phyloP scores from a whole-genome alignment of 106 monocot species.

The Dactylorhiza incarnata region DNA sequence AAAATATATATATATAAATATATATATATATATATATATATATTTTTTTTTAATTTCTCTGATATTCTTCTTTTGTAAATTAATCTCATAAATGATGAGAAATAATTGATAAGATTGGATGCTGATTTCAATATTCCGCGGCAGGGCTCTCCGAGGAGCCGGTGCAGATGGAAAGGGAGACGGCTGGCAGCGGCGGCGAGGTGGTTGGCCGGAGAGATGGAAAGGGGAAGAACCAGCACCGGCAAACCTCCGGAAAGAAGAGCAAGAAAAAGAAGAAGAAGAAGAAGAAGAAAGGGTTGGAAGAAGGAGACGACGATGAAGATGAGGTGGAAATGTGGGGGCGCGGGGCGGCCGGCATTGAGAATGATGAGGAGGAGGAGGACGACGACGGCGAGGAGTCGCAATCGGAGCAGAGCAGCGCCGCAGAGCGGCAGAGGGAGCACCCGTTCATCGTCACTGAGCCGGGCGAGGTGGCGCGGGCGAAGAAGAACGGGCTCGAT shows the following conservation, averaged over 20 bases:
- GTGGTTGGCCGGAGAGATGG: slow-evolving; percentile 7
- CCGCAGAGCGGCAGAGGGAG: slow-evolving; percentile 70
- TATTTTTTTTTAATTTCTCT: too few relatives aligned
- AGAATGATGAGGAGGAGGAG: slow-evolving; percentile 16
- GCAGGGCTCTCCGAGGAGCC: slow-evolving; percentile 82
- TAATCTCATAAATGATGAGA: too few relatives aligned
- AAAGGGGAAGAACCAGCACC: slow-evolving; percentile 13
- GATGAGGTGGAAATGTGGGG: slow-evolving; percentile 9
- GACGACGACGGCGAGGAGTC: slow-evolving; percentile 24
- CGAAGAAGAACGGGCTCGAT: slow-evolving; percentile 97
- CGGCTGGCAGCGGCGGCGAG: slow-evolving; percentile 66
- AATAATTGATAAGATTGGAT: too few relatives aligned
- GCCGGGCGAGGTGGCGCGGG: slow-evolving; percentile 93
- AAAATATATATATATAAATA: too few relatives aligned
- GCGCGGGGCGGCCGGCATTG: slow-evolving; percentile 14
- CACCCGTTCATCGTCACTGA: slow-evolving; percentile 98
- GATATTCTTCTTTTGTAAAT: too few relatives aligned
- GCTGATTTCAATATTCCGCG: too few relatives aligned
- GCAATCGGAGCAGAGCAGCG: slow-evolving; percentile 17
- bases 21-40: too few relatives aligned
- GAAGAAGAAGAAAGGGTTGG: slow-evolving; percentile 17
- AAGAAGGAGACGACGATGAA: neutral
- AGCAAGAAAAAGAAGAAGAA: slow-evolving; percentile 18
- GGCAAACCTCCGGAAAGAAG: slow-evolving; percentile 6
- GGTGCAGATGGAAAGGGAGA: slow-evolving; percentile 44